Percentiles rank a stretch among this genome's conserved stretches.
Evolutionary conservation across 129 eudicot genomes (phyloP).

Genomic region (Artemisia annua): DNA sequence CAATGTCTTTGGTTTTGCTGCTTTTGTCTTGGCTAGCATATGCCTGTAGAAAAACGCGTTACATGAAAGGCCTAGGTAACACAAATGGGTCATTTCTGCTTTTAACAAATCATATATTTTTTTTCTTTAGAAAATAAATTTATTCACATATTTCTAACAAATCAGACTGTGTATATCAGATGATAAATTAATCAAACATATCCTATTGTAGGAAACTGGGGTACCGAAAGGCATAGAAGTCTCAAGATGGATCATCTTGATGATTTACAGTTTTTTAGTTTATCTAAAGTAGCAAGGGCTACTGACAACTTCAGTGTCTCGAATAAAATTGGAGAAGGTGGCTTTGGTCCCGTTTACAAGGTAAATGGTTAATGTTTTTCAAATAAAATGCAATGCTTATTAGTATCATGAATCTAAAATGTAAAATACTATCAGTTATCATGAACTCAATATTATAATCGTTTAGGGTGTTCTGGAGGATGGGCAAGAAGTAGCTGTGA

Average conservation of each 20-base stretch:
- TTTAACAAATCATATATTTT: too few relatives aligned
- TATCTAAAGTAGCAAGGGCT: neutral
- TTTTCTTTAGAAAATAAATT: too few relatives aligned
- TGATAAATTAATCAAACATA: neutral
- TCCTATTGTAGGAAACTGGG: neutral
- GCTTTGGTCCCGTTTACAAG: conserved; percentile 17
- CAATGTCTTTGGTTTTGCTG: too few relatives aligned
- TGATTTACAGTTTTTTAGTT: conserved; percentile 4
- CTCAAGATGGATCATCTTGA: neutral
- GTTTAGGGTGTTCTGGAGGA: conserved; percentile 20
- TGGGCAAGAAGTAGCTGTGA: conserved; percentile 20
- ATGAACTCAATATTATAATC: neutral
- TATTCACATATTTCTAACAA: too few relatives aligned
- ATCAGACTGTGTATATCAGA: neutral
- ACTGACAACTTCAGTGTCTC: neutral
- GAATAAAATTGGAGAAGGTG: conserved; percentile 18
- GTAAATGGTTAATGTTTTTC: neutral
- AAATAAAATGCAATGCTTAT: neutral
- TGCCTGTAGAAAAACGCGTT: too few relatives aligned
- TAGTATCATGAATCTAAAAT: neutral
- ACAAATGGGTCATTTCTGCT: too few relatives aligned
- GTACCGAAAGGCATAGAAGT: neutral
- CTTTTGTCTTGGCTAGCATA: too few relatives aligned
- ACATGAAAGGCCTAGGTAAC: too few relatives aligned
- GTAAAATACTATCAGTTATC: neutral